Evolutionary conservation across 179 eudicot species (phyloP).

Genomic region (Heliamphora pulchella): DNA sequence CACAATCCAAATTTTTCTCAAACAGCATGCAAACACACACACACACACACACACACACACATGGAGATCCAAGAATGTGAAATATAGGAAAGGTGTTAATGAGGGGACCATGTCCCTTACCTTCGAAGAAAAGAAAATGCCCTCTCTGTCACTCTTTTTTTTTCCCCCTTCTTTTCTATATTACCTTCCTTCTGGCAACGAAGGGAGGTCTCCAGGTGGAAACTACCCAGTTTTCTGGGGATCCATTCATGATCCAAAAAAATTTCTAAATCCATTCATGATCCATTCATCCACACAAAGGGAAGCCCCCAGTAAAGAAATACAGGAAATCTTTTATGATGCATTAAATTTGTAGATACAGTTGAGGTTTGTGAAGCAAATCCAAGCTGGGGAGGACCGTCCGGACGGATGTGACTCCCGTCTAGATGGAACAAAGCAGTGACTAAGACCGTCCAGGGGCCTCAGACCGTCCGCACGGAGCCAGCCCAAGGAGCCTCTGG

Average conservation of each 20-base stretch:
- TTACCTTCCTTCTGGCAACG: not conserved
- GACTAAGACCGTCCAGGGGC: too few species aligned
- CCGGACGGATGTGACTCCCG: too few species aligned
- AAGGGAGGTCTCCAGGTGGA: not conserved
- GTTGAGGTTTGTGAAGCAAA: too few species aligned
- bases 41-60: not conserved
- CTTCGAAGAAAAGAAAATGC: slow-evolving; percentile 9
- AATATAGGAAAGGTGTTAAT: slow-evolving; percentile 13
- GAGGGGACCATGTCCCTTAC: slow-evolving; percentile 6
- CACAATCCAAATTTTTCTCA: not conserved
- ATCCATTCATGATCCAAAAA: not conserved
- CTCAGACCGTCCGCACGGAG: too few species aligned
- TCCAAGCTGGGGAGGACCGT: too few species aligned
- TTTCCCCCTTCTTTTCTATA: too few species aligned
- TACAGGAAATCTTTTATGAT: not conserved
- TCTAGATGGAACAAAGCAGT: too few species aligned
- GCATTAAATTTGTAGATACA: not conserved
- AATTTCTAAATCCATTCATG: not conserved
- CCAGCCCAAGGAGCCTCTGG: too few species aligned
- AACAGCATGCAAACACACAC: not conserved
- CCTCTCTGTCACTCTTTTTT: not conserved
- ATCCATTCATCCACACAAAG: too few species aligned
- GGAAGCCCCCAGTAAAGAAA: too few species aligned
- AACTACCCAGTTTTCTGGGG: not conserved
- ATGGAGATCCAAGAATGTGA: not conserved